Percentiles rank a stretch among this genome's conserved stretches.
phyloP scores from a whole-genome alignment of 1,139 yeast species.

The Geotrichum phurueaensis region DNA sequence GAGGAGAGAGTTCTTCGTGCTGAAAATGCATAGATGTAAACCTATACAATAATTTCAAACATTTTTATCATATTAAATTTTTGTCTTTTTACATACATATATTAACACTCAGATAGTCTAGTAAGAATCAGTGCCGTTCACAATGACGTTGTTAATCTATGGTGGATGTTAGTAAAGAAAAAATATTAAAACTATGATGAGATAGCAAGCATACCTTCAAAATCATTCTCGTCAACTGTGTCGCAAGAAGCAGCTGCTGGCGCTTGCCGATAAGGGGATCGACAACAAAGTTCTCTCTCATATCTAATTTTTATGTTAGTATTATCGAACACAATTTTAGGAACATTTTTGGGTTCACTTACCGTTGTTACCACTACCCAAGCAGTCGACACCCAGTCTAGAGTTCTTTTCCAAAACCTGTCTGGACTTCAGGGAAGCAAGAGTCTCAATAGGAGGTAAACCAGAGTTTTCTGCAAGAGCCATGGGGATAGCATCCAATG shows the following conservation, averaged over 20 bases:
- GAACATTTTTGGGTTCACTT: neutral
- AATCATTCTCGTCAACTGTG: constrained; percentile 96
- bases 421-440: constrained; percentile 74
- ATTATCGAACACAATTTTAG: neutral
- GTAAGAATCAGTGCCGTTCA: constrained; percentile 74
- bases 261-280: constrained; percentile 97
- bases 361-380: constrained; percentile 65
- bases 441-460: constrained; percentile 83
- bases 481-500: constrained; percentile 88
- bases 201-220: constrained; percentile 43
- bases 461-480: constrained; percentile 97
- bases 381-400: constrained; percentile 85
- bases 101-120: constrained; percentile 15
- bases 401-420: constrained; percentile 71
- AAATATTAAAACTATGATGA: neutral
- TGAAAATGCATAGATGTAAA: neutral
- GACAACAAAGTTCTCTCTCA: constrained; percentile 90
- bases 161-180: constrained; percentile 3
- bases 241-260: constrained; percentile 90
- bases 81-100: neutral
- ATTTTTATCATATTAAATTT: neutral
- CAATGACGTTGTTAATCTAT: constrained; percentile 83
- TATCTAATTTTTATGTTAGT: constrained; percentile 45
- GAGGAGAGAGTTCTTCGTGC: constrained; percentile 52
- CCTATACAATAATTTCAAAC: neutral